Evolutionary conservation across 139 green algal species (phyloP), one percentile per base, ranked within the genome.

Genomic region (Chlamydomonas incerta): DNA sequence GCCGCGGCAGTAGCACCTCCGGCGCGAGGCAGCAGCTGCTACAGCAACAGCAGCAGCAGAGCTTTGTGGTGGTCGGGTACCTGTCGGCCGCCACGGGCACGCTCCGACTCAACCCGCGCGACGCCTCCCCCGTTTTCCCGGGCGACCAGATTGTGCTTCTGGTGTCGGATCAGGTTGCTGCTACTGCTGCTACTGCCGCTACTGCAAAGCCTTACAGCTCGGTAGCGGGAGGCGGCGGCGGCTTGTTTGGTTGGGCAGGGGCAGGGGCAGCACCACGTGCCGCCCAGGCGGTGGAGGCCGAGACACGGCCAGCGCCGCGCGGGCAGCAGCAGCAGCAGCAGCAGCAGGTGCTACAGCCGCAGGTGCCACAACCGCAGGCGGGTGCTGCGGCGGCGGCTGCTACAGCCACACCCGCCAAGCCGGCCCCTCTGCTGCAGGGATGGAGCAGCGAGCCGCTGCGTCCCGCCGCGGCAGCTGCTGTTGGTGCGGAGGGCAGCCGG

Each of bases 61-160:
- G 41, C 8, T 50, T 24, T 18, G 77, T 85, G 18, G 28, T 85
- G 65, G 66, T 85, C 11, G 79, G 79, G 17, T 85, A 76, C 47
- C 55, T 68, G 31, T 58, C 47, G 20, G 50, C 31, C 24, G 79
- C 79, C 23, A 85, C 79, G 1, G 79, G 79, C 46, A 76, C 79
- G 14, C 46, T 85, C 6, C 63, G 79, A 0, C 79, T 85, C 23
- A 85, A 85, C 79, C 79, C 79, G 0, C 65, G 79, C 35, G 79
- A 85, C 65, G 17, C 31, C 41, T 68, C 65, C 14, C 79, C 66
- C 24, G 79, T 85, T 31, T 85, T 67, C 34, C 79, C 79, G 21
- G 79, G 79, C 1, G 79, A 85, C 66, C 69, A 41, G 31, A 6
- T 75, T 26, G 37, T 85, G 46, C 47, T 76, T 17, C 46, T 83